Percentiles rank a stretch among this genome's conserved stretches.
These are phyloP conservation scores for Didymella lethalis DNA, from an alignment of 2,329 filamentous ascomycete species.

Conservation along the genomic window DNA sequence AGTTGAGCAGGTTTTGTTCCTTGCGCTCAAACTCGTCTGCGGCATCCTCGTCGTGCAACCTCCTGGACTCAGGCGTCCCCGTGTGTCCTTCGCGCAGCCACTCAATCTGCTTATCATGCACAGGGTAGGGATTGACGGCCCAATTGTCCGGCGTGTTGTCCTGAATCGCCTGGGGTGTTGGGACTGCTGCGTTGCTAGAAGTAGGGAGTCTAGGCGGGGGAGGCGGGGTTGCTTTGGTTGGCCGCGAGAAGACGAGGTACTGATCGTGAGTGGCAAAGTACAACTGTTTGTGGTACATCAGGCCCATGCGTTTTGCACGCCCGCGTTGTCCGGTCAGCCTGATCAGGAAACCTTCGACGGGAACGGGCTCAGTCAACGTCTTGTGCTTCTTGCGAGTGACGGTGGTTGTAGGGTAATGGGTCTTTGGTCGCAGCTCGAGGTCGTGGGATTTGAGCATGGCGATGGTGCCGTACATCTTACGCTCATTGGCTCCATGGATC, in stretches of 20 bases:
- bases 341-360: slow-evolving; percentile 71
- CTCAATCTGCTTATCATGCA: slow-evolving; percentile 61
- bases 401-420: slow-evolving; percentile 67
- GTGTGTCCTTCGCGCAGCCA: slow-evolving; percentile 61
- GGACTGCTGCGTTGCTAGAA: slow-evolving; percentile 56
- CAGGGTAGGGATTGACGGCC: slow-evolving; percentile 67
- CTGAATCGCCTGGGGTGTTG: slow-evolving; percentile 62
- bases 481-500: slow-evolving; percentile 70
- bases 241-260: slow-evolving; percentile 68
- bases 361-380: slow-evolving; percentile 64
- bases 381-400: slow-evolving; percentile 51
- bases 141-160: slow-evolving; percentile 68
- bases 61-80: slow-evolving; percentile 55
- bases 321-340: slow-evolving; percentile 70
- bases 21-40: slow-evolving; percentile 66
- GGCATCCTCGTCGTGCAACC: slow-evolving; percentile 65
- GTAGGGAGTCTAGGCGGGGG: slow-evolving; percentile 63
- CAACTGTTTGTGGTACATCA: slow-evolving; percentile 69
- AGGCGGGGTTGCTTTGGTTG: slow-evolving; percentile 65
- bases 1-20: slow-evolving; percentile 63
- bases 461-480: slow-evolving; percentile 73
- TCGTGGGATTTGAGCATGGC: slow-evolving; percentile 73
- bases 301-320: slow-evolving; percentile 64
- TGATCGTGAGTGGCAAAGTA: slow-evolving; percentile 72
- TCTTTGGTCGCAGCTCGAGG: slow-evolving; percentile 69